These are phyloP conservation scores for Ceratocystis papillata DNA, from an alignment of 2,329 filamentous ascomycete species.

Conservation along the genomic window DNA sequence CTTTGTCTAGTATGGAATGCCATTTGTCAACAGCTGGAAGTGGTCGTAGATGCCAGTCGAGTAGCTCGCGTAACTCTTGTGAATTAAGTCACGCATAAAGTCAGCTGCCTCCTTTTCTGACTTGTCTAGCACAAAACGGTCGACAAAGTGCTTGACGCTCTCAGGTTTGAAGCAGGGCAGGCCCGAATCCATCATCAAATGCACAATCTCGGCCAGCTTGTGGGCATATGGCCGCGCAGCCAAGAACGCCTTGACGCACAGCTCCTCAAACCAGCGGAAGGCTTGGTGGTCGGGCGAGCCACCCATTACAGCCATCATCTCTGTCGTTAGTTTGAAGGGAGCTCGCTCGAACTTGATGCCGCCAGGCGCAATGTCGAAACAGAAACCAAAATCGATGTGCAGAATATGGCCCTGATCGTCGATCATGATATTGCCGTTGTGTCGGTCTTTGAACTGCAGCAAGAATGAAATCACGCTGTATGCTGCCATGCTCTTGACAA, in stretches of 20 bases:
- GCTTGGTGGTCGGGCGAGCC: constrained; percentile 72
- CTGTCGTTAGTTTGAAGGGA: constrained; percentile 91
- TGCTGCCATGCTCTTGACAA: constrained; percentile 98
- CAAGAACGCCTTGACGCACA: constrained; percentile 91
- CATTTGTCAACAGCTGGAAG: constrained; percentile 94
- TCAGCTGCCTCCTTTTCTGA: constrained; percentile 87
- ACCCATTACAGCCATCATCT: constrained; percentile 99
- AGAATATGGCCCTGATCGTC: constrained; percentile 94
- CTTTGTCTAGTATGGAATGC: constrained; percentile 71
- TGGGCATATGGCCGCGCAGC: constrained; percentile 76
- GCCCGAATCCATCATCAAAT: constrained; percentile 91
- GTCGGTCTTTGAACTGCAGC: constrained; percentile 95
- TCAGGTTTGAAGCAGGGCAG: constrained; percentile 97
- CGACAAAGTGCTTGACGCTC: constrained; percentile 81
- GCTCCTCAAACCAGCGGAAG: constrained; percentile 92
- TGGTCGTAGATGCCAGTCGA: constrained; percentile 94
- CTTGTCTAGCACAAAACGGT: constrained; percentile 86
- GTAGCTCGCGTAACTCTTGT: constrained; percentile 81
- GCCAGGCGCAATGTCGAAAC: constrained; percentile 95
- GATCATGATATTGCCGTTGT: constrained; percentile 99
- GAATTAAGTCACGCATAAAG: constrained; percentile 80
- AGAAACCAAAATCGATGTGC: constrained; percentile 98
- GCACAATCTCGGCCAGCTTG: constrained; percentile 79
- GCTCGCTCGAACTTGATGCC: constrained; percentile 96
- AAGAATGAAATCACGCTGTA: constrained; percentile 96